Evolutionary conservation across 768 basidiomycete species (phyloP), one percentile per base, ranked within the genome.

Genomic region (Boletus rubroflammeus): DNA sequence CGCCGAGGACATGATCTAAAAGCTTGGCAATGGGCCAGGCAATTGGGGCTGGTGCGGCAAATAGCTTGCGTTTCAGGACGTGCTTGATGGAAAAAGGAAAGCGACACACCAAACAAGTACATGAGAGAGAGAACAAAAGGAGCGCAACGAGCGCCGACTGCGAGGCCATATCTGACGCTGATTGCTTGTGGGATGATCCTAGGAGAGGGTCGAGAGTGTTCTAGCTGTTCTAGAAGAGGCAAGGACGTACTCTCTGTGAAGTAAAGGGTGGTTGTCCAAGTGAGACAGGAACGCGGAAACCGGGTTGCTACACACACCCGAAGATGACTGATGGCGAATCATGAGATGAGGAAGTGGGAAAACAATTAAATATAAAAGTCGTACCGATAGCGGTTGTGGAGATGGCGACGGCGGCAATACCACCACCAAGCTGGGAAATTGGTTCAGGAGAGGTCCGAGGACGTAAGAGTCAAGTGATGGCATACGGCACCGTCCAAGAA

Each of bases 1-100:
- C 76, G 21, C 96, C 96, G 2, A 98, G 82, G 3, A 87, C 81
- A 45, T 72, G 75, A 67, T 98, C 96, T 31, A 99, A 83, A 0
- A 98, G 70, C 56, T 80, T 85, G 19, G 82, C 81, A 45, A 79
- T 79, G 2, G 82, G 82, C 71, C 78, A 94, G 0, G 93, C 91
- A 56, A 95, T 75, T 5, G 92, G 92, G 9, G 86, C 84, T 86
- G 34, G 35, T 13, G n/a, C 31, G 39, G 39, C 15, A 15, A 34
- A 17, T 29, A 15, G 2, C 0, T 10, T 19, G 15, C 10, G 17
- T 14, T 28, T 17, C 15, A 1, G 21, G 10, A 28, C 3, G 35
- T 31, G 19, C 23, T 31, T 21, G 21, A 32, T 51, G 52, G 13
- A 31, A 54, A 57, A 45, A 32, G 10, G 40, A 23, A 47, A 21